Evolutionary conservation across 306 rosid genomes (phyloP).

Genomic region (Prunus persica): Prunus_persica_NCBIv2 NC_034009.1:30361001-30361500

Average conservation of each 20-base stretch:
- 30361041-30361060: background rate
- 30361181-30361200: background rate
- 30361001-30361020: background rate
- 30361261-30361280: constrained; percentile 43
- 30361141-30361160: too few relatives aligned
- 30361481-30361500: constrained; percentile 32
- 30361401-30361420: constrained; percentile 49
- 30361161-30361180: background rate
- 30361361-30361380: constrained; percentile 15
- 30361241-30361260: background rate
- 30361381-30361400: constrained; percentile 39
- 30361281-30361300: constrained; percentile 37
- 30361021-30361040: too few relatives aligned
- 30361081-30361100: background rate
- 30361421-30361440: constrained; percentile 23
- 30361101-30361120: background rate
- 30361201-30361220: background rate
- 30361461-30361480: constrained; percentile 37
- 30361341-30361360: constrained; percentile 30
- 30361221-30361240: constrained; percentile 10
- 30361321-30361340: constrained; percentile 33
- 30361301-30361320: constrained; percentile 32
- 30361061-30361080: background rate
- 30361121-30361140: background rate
- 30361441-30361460: constrained; percentile 35